Base-by-base conservation (phyloP, 768 basidiomycete species). In the Leccinum boreale region DNA sequence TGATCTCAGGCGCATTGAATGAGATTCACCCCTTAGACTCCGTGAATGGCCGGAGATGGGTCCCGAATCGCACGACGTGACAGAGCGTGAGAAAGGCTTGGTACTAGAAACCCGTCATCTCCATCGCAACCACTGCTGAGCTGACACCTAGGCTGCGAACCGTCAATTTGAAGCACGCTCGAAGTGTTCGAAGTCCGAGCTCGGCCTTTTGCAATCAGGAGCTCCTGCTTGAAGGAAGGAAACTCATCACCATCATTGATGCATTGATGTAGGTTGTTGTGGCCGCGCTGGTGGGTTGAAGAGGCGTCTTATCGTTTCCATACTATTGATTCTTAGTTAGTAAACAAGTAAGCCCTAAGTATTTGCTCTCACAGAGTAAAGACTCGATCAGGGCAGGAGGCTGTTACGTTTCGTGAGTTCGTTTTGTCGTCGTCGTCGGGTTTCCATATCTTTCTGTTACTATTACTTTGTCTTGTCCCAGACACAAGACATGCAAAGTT, bases 21-120 rank as follows among this genome's bases (percentile, higher is more conserved):
- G 31, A 31, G 31, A 31, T 31, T 11, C 29, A 31, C 28, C 9
- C 28, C 28, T 33, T 26, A 26, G 26, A 28, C 47, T 84, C 78
- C 36, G 81, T 79, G 66, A 90, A 90, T 0, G 86, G 85, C 35
- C 87, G 67, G 72, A 90, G 87, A 24, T 89, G 80, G 89, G 89
- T 24, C 36, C 36, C 84, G 85, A 23, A 91, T 78, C 31, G 90
- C 84, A 56, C 89, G 81, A 72, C 90, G 89, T 0, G 90, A 89
- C 1, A 88, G 90, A 9, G 82, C 77, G 62, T 84, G 79, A 0
- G 89, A 89, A 67, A 83, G 90, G 17, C 75, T 76, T 1, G 82
- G 77, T 8, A 28, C 8, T 28, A 85, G 85, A 65, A 88, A 91
- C 29, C 33, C 86, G 17, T 74, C 29, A 90, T 84, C 66, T 90